Evolutionary conservation across 768 basidiomycete species (phyloP).

Genomic region (Erythrobasidium yunnanense): DNA sequence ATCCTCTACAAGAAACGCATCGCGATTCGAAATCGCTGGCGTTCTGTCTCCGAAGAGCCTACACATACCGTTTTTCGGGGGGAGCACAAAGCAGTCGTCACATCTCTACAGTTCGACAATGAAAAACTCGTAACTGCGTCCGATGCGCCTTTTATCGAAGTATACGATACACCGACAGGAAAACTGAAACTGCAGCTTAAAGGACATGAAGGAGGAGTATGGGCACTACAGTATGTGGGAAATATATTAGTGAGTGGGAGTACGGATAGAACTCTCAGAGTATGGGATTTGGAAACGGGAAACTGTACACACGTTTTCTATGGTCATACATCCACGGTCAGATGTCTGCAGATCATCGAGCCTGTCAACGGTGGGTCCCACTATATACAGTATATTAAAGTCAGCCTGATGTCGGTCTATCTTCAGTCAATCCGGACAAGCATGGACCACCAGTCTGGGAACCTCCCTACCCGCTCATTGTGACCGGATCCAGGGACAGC

Average conservation of each 20-base stretch:
- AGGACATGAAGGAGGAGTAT: conserved; percentile 91
- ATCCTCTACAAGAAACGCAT: conserved; percentile 83
- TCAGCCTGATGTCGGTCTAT: not conserved
- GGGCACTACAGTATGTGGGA: conserved; percentile 65
- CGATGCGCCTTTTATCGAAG: conserved; percentile 91
- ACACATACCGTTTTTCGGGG: conserved; percentile 74
- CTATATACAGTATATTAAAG: not conserved
- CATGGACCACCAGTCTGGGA: conserved; percentile 47
- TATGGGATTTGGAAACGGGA: conserved; percentile 64
- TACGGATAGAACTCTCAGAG: conserved; percentile 86
- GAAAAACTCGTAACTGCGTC: conserved; percentile 93
- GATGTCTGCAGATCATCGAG: conserved; percentile 89
- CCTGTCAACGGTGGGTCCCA: conserved; percentile 56
- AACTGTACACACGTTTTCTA: conserved; percentile 85
- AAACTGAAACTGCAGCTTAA: conserved; percentile 60
- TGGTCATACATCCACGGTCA: conserved; percentile 90
- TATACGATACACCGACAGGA: conserved; percentile 80
- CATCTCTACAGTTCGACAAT: conserved; percentile 85
- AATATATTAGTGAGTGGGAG: conserved; percentile 84
- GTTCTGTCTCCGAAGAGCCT: conserved; percentile 55
- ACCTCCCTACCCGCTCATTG: conserved; percentile 61
- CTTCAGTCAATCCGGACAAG: conserved; percentile 51
- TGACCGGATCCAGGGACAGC: conserved; percentile 61
- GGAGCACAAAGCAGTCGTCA: conserved; percentile 72
- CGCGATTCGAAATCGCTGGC: conserved; percentile 67